Evolutionary conservation across 768 basidiomycete species (phyloP).

Genomic region (Leccinum barrowsii): DNA sequence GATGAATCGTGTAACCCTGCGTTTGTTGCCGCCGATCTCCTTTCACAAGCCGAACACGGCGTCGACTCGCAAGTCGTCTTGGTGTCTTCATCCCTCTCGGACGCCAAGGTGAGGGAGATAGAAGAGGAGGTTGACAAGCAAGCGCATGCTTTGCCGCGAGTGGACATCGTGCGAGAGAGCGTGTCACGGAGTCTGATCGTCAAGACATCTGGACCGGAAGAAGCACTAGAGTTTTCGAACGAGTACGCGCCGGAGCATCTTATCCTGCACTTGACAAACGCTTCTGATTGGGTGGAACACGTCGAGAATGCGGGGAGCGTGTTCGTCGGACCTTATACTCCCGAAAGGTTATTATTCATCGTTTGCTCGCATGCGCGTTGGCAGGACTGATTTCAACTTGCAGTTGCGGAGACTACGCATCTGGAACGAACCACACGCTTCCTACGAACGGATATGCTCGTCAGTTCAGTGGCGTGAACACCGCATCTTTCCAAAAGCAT

Average conservation of each 20-base stretch:
- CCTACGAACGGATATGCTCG: conserved; percentile 96
- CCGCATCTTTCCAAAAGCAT: conserved; percentile 95
- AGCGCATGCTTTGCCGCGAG: conserved; percentile 80
- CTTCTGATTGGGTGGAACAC: conserved; percentile 54
- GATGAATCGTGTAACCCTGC: conserved; percentile 82
- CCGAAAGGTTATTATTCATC: conserved; percentile 74
- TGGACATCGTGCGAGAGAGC: conserved; percentile 87
- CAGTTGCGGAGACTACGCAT: conserved; percentile 98
- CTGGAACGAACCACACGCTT: conserved; percentile 97
- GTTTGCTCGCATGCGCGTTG: neutral
- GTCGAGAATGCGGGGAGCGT: conserved; percentile 95
- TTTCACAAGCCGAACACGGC: conserved; percentile 98
- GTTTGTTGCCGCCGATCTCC: conserved; percentile 93
- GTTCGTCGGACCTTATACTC: conserved; percentile 92
- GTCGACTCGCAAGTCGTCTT: conserved; percentile 97
- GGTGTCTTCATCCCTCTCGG: conserved; percentile 69
- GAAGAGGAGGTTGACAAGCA: conserved; percentile 85
- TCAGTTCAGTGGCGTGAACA: conserved; percentile 98
- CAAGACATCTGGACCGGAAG: conserved; percentile 56
- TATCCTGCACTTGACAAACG: conserved; percentile 82
- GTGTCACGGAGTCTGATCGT: conserved; percentile 91
- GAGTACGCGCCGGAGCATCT: conserved; percentile 98
- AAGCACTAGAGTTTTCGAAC: conserved; percentile 88
- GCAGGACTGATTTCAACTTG: conserved; percentile 7
- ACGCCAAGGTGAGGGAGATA: conserved; percentile 62